Evolutionary conservation across 768 basidiomycete genomes (phyloP).

Genomic region (Candolleomyces efflorescens): DNA sequence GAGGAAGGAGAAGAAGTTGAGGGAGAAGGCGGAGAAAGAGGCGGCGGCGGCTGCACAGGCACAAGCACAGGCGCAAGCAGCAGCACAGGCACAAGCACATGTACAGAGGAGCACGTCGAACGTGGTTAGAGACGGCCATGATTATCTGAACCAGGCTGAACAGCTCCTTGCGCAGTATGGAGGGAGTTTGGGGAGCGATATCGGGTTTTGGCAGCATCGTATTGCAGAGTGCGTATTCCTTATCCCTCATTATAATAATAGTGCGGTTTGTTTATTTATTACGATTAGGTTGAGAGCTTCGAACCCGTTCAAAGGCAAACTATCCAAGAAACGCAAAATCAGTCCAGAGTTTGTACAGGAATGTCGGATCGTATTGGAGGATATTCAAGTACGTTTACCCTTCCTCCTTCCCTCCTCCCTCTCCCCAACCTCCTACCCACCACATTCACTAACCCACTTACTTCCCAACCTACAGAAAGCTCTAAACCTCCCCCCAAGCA

Average conservation of each 20-base stretch:
- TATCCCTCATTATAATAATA: too few species aligned
- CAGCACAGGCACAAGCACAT: not conserved
- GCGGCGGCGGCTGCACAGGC: not conserved
- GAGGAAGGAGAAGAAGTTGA: not conserved
- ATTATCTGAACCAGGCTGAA: not conserved
- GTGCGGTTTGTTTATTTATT: not conserved
- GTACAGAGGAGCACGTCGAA: not conserved
- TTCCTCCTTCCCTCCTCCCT: too few species aligned
- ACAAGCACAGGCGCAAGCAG: not conserved
- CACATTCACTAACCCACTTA: not conserved
- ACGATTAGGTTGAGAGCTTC: not conserved
- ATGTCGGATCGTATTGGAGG: not conserved
- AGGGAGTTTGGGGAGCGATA: not conserved
- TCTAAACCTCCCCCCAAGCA: not conserved
- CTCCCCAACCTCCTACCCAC: not conserved
- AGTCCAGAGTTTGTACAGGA: not conserved
- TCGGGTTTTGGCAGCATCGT: not conserved
- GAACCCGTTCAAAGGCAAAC: not conserved
- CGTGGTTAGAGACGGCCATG: not conserved
- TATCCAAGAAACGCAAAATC: constrained; percentile 1
- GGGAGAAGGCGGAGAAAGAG: not conserved
- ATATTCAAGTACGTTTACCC: not conserved
- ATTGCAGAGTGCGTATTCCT: not conserved
- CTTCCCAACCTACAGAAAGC: not conserved
- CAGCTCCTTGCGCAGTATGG: not conserved